Base-by-base conservation (phyloP, 208 protist genomes). In the Trypanosoma avium region DNA sequence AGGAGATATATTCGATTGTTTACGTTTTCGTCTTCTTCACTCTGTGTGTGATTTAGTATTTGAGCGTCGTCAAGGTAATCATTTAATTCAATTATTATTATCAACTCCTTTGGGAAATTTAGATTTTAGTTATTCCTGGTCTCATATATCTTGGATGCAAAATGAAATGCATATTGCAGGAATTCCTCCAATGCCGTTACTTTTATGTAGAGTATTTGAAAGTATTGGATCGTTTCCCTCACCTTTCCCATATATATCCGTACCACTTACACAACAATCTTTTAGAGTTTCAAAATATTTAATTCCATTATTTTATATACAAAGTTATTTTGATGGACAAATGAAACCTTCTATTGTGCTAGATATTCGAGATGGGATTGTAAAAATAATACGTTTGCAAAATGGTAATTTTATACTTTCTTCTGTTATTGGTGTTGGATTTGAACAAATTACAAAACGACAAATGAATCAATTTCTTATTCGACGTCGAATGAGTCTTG, bases 151-250 rank as follows among this genome's bases (percentile, higher is more conserved):
- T 4, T 72, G 78, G 46, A 75, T 84, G 45, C 79, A 82, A 60
- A 72, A 68, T 66, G 68, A 79, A n/a, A 63, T 85, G 47, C 76
- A 75, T 10, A 55, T 63, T 57, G 55, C 71, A 35, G 66, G 70
- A 30, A 24, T 89, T 0, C 73, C 76, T 7, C 78, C 78, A 10
- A 69, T 88, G 62, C 82, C 82, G 46, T 70, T 89, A 19, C 58
- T 86, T 19, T 70, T 89, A 35, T 81, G 73, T 63, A 66, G 79
- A 47, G 69, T 82, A 36, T 86, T 82, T 67, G 82, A 89, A 58
- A 75, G 71, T 19, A 73, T 86, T 42, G 79, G 82, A 33, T 75
- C 71, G 46, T 61, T 89, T 30, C 77, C 72, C 27, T 81, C 73
- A 0, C 82, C 79, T 12, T 89, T 79, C 59, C 82, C 76, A 4